A percentile compares a stretch with the other conserved stretches of the same genome.
phyloP scores from a whole-genome alignment of 768 basidiomycete species.

The Termitomyces sp. region DNA sequence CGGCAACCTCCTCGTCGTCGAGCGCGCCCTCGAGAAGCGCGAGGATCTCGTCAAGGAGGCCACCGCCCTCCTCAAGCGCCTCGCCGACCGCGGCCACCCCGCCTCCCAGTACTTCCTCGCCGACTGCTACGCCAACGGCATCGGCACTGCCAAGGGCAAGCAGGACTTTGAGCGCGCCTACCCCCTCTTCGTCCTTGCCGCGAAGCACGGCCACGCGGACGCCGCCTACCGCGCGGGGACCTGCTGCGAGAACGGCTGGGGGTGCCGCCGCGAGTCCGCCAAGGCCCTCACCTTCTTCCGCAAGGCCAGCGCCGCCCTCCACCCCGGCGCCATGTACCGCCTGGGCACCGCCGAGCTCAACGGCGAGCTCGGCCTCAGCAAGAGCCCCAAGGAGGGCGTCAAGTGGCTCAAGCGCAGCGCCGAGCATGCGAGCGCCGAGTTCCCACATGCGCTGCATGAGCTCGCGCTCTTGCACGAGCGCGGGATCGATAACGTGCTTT shows the following conservation, averaged over 20 bases:
- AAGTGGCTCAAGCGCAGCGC: constrained; percentile 98
- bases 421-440: constrained; percentile 90
- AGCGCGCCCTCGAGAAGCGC: constrained; percentile 73
- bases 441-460: constrained; percentile 95
- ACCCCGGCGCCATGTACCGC: constrained; percentile 95
- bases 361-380: constrained; percentile 83
- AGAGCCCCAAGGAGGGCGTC: constrained; percentile 91
- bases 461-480: constrained; percentile 89
- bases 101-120: constrained; percentile 97
- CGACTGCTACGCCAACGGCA: constrained; percentile 98
- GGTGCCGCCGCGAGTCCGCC: constrained; percentile 85
- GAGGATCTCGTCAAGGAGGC: constrained; percentile 91
- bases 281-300: constrained; percentile 92
- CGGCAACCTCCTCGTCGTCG: constrained; percentile 75
- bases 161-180: constrained; percentile 98
- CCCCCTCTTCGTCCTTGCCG: constrained; percentile 91
- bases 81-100: constrained; percentile 92
- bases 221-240: constrained; percentile 94
- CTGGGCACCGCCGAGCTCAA: constrained; percentile 95
- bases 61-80: constrained; percentile 76
- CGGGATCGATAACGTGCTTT: constrained; percentile 98
- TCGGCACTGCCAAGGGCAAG: constrained; percentile 81
- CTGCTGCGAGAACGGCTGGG: constrained; percentile 99
- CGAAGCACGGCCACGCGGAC: constrained; percentile 96
- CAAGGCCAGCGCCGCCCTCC: constrained; percentile 86